Base-by-base conservation (phyloP, 352 stramenopile species). In the Globisporangium parvum region DNA sequence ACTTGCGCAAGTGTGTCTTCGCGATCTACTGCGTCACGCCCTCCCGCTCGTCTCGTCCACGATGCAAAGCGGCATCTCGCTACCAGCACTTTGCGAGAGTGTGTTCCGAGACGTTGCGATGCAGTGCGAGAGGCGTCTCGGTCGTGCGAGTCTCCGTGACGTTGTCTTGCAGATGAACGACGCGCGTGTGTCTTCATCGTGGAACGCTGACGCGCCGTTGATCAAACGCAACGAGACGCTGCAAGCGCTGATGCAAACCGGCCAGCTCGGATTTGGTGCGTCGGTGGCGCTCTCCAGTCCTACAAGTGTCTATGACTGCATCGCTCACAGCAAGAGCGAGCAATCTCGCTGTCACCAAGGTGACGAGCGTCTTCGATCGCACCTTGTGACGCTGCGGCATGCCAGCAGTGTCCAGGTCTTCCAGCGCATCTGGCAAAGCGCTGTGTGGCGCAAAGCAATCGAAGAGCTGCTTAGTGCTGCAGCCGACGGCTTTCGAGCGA, bases 141-240 rank as follows among this genome's bases (percentile, higher is more conserved):
- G 37, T 17, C 31, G 23, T n/a, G 8, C 21, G 23, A 53, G 33
- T 6, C 45, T 52, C 20, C 35, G 33, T 3, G 23, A 53, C 12
- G 5, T 49, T 8, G 35, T 53, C 11, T 51, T 54, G 23, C 15
- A 41, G 20, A 18, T 42, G 14, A 53, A 49, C 5, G 45, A 33
- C 10, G 8, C 47, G 37, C 6, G 33, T 3, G 15, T 10, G 24
- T 42, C 8, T 18, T 1, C 24, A 11, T 49, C 33, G 41, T 3
- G 35, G 41, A 33, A 15, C 10, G 17, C 18, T 10, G 47, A 53
- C 17, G 20, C 47, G 28, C 15, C 9, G 18, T 6, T 57, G 28
- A 35, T 26, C 20, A 75, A 69, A 39, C 64, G 67, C 26, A 67
- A 63, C 42, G 69, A 77, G 54, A 35, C 39, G 0, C 23, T 77